A percentile compares a stretch with the other conserved stretches of the same genome.
These are phyloP conservation scores for Claviceps quebecensis DNA, from an alignment of 2,329 filamentous ascomycete species.

Conservation along the genomic window DNA sequence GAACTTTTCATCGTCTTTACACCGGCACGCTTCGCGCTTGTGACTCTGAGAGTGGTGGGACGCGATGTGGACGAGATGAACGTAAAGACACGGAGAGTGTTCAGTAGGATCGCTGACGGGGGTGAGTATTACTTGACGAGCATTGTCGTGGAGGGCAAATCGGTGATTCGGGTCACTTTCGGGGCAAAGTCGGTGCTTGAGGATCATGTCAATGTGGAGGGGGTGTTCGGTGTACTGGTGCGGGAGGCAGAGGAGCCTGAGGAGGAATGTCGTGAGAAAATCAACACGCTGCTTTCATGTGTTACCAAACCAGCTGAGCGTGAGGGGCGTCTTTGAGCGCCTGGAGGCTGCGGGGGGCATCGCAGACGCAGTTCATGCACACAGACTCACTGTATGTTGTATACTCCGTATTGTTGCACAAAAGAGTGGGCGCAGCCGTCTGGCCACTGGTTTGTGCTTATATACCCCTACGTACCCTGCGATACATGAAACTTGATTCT, in stretches of 20 bases:
- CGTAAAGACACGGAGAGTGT: constrained; percentile 56
- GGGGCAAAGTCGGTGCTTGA: constrained; percentile 51
- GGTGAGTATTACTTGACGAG: constrained; percentile 76
- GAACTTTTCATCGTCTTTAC: constrained; percentile 70
- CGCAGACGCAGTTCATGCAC: too few species aligned
- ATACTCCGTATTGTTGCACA: too few species aligned
- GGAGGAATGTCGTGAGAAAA: constrained; percentile 6
- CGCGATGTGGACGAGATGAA: constrained; percentile 42
- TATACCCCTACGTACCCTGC: too few species aligned
- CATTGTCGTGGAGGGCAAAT: constrained; percentile 56
- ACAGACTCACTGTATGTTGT: too few species aligned
- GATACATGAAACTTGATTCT: too few species aligned
- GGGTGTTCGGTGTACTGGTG: constrained; percentile 63
- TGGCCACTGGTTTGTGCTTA: too few species aligned
- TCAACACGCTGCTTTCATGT: too few species aligned
- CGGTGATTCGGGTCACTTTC: constrained; percentile 71
- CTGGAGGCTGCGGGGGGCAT: too few species aligned
- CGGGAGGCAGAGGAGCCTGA: constrained; percentile 45
- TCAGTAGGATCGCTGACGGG: constrained; percentile 56
- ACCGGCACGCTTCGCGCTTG: constrained; percentile 62
- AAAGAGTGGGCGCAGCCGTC: too few species aligned
- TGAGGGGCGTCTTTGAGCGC: too few species aligned
- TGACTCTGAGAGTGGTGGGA: constrained; percentile 52
- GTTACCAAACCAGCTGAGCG: too few species aligned
- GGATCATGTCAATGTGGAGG: constrained; percentile 57